Evolutionary conservation across 2,329 filamentous ascomycete species (phyloP).

Genomic region (Xylaria arbuscula): DNA sequence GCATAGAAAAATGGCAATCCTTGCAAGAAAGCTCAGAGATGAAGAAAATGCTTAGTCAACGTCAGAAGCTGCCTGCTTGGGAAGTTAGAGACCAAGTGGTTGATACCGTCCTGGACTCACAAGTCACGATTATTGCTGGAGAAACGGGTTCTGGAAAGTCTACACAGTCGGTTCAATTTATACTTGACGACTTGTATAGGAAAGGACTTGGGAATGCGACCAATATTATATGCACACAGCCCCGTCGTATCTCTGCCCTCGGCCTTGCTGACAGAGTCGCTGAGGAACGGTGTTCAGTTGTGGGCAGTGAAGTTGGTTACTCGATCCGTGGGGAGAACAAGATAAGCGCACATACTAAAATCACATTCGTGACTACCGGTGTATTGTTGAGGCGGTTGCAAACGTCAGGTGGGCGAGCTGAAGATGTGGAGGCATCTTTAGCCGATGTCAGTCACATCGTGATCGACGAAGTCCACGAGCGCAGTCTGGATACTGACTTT

Average conservation of each 20-base stretch:
- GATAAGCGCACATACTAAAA: slow-evolving; percentile 78
- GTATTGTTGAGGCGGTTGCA: slow-evolving; percentile 91
- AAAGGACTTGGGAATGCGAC: slow-evolving; percentile 78
- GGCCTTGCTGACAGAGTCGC: slow-evolving; percentile 94
- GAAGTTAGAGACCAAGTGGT: slow-evolving; percentile 81
- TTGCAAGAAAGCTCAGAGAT: slow-evolving; percentile 74
- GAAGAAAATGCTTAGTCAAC: slow-evolving; percentile 78
- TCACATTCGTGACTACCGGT: slow-evolving; percentile 96
- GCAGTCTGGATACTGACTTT: slow-evolving; percentile 95
- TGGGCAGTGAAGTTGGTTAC: slow-evolving; percentile 92
- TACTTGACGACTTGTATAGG: slow-evolving; percentile 89
- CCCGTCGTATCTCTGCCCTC: slow-evolving; percentile 91
- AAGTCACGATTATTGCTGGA: slow-evolving; percentile 96
- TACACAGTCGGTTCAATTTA: slow-evolving; percentile 95
- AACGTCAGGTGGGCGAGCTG: slow-evolving; percentile 81
- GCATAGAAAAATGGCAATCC: slow-evolving; percentile 74
- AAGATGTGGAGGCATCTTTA: slow-evolving; percentile 83
- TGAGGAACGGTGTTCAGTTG: slow-evolving; percentile 83
- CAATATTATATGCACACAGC: slow-evolving; percentile 96
- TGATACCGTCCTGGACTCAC: slow-evolving; percentile 76
- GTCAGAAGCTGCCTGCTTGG: slow-evolving; percentile 88
- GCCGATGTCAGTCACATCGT: slow-evolving; percentile 94
- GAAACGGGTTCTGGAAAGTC: slow-evolving; percentile 98
- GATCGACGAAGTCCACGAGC: slow-evolving; percentile 96
- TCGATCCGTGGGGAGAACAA: slow-evolving; percentile 91